Evolutionary conservation across 2,329 filamentous ascomycete genomes (phyloP).

Genomic region (Graphilbum ipis-grandicollis): DNA sequence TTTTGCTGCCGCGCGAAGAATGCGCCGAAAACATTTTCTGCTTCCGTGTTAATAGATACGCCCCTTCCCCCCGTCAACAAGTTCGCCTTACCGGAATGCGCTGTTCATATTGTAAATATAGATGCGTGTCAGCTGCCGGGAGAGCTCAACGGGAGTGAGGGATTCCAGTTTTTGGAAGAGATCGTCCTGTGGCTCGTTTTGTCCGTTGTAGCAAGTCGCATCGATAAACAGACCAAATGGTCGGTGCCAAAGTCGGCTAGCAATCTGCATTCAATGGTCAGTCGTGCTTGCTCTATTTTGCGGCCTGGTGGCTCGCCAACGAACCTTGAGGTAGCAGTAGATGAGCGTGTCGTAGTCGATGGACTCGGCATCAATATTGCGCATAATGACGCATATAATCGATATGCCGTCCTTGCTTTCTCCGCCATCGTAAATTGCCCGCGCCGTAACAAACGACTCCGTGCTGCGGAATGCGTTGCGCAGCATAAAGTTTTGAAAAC

Average conservation of each 20-base stretch:
- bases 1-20: conserved; percentile 43
- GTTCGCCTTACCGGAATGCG: conserved; percentile 39
- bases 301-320: conserved; percentile 2
- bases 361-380: conserved; percentile 47
- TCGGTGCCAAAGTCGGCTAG: conserved; percentile 51
- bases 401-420: conserved; percentile 55
- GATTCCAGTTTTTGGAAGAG: conserved; percentile 46
- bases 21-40: conserved; percentile 46
- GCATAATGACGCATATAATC: conserved; percentile 51
- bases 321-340: conserved; percentile 50
- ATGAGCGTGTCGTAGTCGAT: conserved; percentile 49
- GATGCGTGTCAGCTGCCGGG: conserved; percentile 38
- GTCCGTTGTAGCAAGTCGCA: conserved; percentile 52
- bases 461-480: conserved; percentile 48
- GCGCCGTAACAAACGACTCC: conserved; percentile 45
- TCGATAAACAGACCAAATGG: conserved; percentile 52
- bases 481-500: conserved; percentile 58
- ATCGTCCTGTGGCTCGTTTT: conserved; percentile 47
- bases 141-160: conserved; percentile 43
- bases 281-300: too few species aligned
- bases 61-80: too few species aligned
- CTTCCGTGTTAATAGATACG: not conserved
- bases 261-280: conserved; percentile 28
- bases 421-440: conserved; percentile 53
- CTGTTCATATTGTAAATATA: conserved; percentile 64